phyloP scores from a whole-genome alignment of 371 early-diverging fungal genomes.

The Mucor indicus region DNA sequence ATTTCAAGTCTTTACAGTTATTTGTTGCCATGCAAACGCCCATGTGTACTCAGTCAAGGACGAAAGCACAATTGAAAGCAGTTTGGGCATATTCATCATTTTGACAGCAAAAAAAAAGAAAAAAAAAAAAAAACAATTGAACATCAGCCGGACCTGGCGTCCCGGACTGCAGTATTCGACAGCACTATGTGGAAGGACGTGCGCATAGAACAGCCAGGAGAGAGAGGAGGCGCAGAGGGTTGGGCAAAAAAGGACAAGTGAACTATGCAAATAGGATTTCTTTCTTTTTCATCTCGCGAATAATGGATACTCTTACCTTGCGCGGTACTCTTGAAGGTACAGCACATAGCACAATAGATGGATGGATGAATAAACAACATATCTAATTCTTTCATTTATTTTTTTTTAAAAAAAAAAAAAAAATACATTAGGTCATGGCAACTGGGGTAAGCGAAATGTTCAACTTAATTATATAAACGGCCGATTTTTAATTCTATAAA shows the following conservation, averaged over 20 bases:
- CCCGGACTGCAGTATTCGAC: no score
- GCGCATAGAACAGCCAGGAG: no score
- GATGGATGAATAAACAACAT: background rate
- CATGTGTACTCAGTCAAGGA: no score
- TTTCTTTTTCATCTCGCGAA: conserved; percentile 44
- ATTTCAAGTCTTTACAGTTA: no score
- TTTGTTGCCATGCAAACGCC: no score
- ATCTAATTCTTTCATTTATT: background rate
- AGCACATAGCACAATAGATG: background rate
- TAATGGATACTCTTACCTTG: conserved; percentile 40
- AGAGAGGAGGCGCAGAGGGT: no score
- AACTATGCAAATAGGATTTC: conserved; percentile 13
- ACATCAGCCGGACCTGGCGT: background rate
- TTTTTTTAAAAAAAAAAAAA: background rate
- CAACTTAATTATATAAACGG: background rate
- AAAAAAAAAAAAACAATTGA: background rate
- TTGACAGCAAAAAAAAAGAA: background rate
- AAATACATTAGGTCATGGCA: conserved; percentile 30
- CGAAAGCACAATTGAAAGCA: no score
- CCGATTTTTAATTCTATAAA: background rate
- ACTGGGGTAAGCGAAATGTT: conserved; percentile 30
- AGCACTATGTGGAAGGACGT: no score
- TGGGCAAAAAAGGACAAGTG: background rate
- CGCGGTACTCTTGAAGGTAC: conserved; percentile 43
- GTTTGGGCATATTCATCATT: no score